These are phyloP conservation scores for Byssothecium circinans DNA, from an alignment of 2,329 filamentous ascomycete species.

Conservation along the genomic window DNA sequence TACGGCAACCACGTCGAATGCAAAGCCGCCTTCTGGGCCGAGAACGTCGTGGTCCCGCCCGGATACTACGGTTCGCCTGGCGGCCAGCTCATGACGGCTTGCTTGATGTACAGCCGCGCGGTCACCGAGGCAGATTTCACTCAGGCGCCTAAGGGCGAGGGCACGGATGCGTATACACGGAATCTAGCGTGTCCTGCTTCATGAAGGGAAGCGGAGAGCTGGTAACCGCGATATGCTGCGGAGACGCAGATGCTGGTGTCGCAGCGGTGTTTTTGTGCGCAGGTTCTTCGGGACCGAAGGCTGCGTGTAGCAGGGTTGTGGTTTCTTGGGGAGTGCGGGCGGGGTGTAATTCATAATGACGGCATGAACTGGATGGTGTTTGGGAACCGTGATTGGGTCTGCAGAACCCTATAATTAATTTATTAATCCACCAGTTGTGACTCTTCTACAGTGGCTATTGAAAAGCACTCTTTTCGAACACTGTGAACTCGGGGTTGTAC, in stretches of 20 bases:
- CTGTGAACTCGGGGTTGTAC: too few species aligned
- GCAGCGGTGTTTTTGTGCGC: conserved; percentile 1
- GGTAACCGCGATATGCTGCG: background rate
- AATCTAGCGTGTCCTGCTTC: conserved; percentile 35
- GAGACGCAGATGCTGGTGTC: background rate
- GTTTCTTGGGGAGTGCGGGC: conserved; percentile 4
- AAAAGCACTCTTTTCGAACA: background rate
- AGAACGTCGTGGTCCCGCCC: conserved; percentile 41
- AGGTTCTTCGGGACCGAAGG: conserved; percentile 13
- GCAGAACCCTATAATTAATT: conserved; percentile 5
- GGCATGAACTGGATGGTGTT: conserved; percentile 3
- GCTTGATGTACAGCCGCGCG: conserved; percentile 39
- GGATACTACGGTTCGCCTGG: conserved; percentile 36
- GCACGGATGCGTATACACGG: conserved; percentile 32
- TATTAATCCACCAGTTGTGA: conserved; percentile 1
- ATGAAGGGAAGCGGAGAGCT: background rate
- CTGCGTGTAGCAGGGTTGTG: conserved; percentile 12
- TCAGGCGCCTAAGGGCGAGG: conserved; percentile 31
- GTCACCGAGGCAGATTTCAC: conserved; percentile 35
- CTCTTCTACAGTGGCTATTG: background rate
- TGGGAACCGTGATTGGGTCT: conserved; percentile 3
- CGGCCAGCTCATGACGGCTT: conserved; percentile 37
- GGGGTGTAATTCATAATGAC: background rate
- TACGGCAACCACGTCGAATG: conserved; percentile 41
- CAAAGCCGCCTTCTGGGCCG: conserved; percentile 40